Percentiles rank a stretch among this genome's conserved stretches.
phyloP scores from a whole-genome alignment of 1,139 yeast genomes.

The Pichia sp. region DNA sequence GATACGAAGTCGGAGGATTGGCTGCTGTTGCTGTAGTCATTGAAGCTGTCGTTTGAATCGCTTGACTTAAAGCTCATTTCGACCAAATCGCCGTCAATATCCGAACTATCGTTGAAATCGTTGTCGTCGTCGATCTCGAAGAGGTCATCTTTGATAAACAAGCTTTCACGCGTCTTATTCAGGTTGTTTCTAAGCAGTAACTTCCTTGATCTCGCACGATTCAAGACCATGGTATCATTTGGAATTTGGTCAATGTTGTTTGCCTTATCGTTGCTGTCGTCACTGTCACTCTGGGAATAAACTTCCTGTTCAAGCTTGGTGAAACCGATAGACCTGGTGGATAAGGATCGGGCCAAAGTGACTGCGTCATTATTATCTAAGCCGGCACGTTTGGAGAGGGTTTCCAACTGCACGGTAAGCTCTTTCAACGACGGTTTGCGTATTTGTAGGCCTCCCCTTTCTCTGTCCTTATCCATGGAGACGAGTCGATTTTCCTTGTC shows the following conservation, averaged over 20 bases:
- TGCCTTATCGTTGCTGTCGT: not conserved
- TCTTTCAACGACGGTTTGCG: constrained; percentile 57
- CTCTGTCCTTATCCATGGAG: not conserved
- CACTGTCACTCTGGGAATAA: constrained; percentile 7
- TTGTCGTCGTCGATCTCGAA: not conserved
- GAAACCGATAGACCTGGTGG: constrained; percentile 55
- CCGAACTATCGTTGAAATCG: not conserved
- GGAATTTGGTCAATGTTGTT: not conserved
- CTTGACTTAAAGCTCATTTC: constrained; percentile 1
- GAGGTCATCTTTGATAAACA: constrained; percentile 15
- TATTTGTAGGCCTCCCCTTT: constrained; percentile 1
- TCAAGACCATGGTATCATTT: not conserved
- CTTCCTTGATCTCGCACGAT: constrained; percentile 10
- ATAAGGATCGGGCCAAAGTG: constrained; percentile 66
- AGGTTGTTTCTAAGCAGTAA: constrained; percentile 9
- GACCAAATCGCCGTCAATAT: not conserved
- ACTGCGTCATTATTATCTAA: constrained; percentile 70
- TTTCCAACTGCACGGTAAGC: constrained; percentile 62
- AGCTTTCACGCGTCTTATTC: constrained; percentile 17
- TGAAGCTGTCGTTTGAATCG: not conserved
- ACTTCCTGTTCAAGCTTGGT: constrained; percentile 47
- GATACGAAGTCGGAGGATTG: constrained; percentile 4
- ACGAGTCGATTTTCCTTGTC: constrained; percentile 1
- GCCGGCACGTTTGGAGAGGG: constrained; percentile 64
- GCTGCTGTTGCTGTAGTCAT: not conserved